A percentile compares a stretch with the other conserved stretches of the same genome.
phyloP scores from a whole-genome alignment of 2,329 filamentous ascomycete species.

The Nakataea oryzae region DNA sequence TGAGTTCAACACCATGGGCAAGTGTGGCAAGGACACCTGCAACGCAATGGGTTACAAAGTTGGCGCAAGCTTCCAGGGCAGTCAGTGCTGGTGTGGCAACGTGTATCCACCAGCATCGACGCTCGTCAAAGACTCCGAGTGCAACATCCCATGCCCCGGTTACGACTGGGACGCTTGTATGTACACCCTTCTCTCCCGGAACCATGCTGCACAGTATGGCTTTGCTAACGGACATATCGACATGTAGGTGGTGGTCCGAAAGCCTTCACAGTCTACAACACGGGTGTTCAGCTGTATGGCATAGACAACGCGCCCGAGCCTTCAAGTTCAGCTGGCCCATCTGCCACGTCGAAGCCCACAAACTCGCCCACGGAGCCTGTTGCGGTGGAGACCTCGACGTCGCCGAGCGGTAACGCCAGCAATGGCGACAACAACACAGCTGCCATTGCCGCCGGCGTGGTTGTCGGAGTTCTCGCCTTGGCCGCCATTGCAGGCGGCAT shows the following conservation, averaged over 20 bases:
- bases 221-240: background rate
- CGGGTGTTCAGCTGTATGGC: slow-evolving; percentile 31
- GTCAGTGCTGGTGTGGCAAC: slow-evolving; percentile 64
- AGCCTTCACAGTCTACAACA: slow-evolving; percentile 40
- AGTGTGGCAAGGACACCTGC: slow-evolving; percentile 29
- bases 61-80: slow-evolving; percentile 49
- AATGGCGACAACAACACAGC: slow-evolving; percentile 54
- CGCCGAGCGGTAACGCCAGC: slow-evolving; percentile 10
- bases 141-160: slow-evolving; percentile 55
- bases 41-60: slow-evolving; percentile 37
- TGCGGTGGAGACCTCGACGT: slow-evolving; percentile 13
- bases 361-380: background rate
- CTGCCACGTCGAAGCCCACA: slow-evolving; percentile 2
- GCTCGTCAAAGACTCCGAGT: slow-evolving; percentile 47
- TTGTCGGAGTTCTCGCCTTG: slow-evolving; percentile 68
- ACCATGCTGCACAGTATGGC: slow-evolving; percentile 7
- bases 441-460: slow-evolving; percentile 78
- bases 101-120: slow-evolving; percentile 48
- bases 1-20: slow-evolving; percentile 27
- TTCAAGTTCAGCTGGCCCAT: slow-evolving; percentile 5
- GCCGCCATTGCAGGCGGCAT: slow-evolving; percentile 55
- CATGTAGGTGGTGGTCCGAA: slow-evolving; percentile 44
- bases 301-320: slow-evolving; percentile 14
- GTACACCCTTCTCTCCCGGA: slow-evolving; percentile 16
- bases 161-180: slow-evolving; percentile 55